Base-by-base conservation (phyloP, 805 yeast species). In the Candida piceae region DNA sequence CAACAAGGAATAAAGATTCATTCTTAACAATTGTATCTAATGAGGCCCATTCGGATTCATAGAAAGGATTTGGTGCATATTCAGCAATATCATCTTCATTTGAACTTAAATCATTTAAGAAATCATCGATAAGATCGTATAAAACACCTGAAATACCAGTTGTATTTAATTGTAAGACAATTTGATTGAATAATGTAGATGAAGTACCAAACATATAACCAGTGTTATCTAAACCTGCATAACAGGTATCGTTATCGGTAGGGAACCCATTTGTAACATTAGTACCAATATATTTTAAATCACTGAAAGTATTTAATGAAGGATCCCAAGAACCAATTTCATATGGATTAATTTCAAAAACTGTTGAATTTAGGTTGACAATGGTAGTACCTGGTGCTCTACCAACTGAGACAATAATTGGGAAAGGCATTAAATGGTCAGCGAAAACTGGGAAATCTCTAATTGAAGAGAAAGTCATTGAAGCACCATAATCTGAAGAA, bases 271-370 rank as follows among this genome's bases (percentile, higher is more conserved):
- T 67, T 18, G 67, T 50, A 24, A 82, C 70, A 16, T 70, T 58
- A 1, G 94, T 70, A 8, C 96, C 96, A 32, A 84, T 57, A 54
- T 82, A 86, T 57, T 77, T 71, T 31, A 76, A 60, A 41, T 82
- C 80, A 10, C 79, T 67, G 58, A 88, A 87, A 3, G 81, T 63
- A 38, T 71, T 66, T 37, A 84, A 60, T 1, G 81, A 66, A 11
- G 86, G 83, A 54, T 88, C 96, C 95, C 95, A 87, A 4, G 94
- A 79, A 11, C 96, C 96, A 52, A 87, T 61, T 54, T 81, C 84
- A 49, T 65, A 80, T 11, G 94, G 89, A 34, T 70, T 72, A 46
- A 76, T 58, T 46, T 78, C 76, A 44, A 79, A 75, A 35, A 69
- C 71, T 1, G 95, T 84, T 7, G 94, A 79, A 64, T 85, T 87